phyloP scores from a whole-genome alignment of 805 yeast genomes.

The Suhomyces faveliae region DNA sequence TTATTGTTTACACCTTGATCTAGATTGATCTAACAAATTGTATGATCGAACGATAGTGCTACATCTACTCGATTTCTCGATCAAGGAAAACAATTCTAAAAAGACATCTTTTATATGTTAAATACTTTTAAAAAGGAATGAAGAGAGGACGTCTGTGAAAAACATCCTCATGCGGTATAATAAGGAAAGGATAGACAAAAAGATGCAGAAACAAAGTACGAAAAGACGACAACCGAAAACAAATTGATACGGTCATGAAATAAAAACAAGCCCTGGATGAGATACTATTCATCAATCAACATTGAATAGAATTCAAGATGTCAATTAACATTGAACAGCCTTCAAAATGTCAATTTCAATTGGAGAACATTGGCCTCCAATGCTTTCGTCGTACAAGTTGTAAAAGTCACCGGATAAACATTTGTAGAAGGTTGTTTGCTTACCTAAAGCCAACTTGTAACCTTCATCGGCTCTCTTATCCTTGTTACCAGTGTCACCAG shows the following conservation, averaged over 20 bases:
- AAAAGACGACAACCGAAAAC: neutral
- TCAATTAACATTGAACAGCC: constrained; percentile 13
- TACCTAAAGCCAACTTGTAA: constrained; percentile 61
- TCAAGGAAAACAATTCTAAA: neutral
- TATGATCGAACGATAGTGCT: neutral
- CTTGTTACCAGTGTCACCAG: constrained; percentile 10
- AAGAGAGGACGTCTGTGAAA: neutral
- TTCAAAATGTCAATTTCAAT: constrained; percentile 16
- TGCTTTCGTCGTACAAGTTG: constrained; percentile 68
- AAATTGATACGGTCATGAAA: neutral
- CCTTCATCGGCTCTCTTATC: constrained; percentile 49
- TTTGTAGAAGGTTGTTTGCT: constrained; percentile 61
- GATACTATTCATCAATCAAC: no score
- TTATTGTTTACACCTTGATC: no score
- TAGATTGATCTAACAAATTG: no score
- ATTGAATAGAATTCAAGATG: no score
- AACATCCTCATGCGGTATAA: neutral
- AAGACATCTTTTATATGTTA: neutral
- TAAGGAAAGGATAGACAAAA: neutral
- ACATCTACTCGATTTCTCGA: neutral
- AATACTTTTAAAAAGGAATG: neutral
- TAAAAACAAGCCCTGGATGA: neutral
- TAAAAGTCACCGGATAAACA: constrained; percentile 75
- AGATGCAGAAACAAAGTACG: constrained; percentile 2
- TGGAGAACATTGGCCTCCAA: constrained; percentile 59